Evolutionary conservation across 257 asterid species (phyloP), one percentile per base, ranked within the genome.

Genomic region (Haberlea rhodopensis): DNA sequence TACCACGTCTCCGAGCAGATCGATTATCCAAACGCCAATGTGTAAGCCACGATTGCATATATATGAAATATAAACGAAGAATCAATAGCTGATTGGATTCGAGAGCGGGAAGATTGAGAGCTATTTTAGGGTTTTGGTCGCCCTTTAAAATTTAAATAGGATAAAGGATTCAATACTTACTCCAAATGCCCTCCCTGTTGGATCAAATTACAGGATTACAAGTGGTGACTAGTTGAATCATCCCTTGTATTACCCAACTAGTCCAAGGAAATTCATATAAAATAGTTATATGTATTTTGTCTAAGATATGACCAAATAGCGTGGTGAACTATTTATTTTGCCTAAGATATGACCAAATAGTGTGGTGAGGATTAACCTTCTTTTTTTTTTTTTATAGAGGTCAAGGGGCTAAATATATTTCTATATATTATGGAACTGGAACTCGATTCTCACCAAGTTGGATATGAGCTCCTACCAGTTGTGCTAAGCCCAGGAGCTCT

Each of bases 121-220:
- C 65, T 60, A 71, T 57, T 3, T 65, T 56, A 23, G 67, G 63
- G 67, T 54, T 48, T 49, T 11, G 37, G 27, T 31, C 46, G 16
- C 45, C 5, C 25, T 26, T 26, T 57, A 56, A 62, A 71, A 29
- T 25, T 32, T 34, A 13, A 31, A 71, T 62, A 57, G 6, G 6
- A 29, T n/a, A n/a, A n/a, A n/a, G n/a, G n/a, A n/a, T 25, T 32
- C 49, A 13, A 31, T 56, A 57, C 64, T 63, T 65, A 68, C 73
- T 15, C 3, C n/a, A 13, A 49, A 24, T 60, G 48, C 67, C 74
- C 74, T 60, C 53, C 4, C 51, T 62, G 21, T 68, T 73, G 43
- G 43, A 34, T 51, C 46, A 29, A 73, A 60, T 48, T 73, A 68
- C 73, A 8, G 65, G 45, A 20, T 31, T 49, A 21, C 69, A 62